Percentiles rank a stretch among this genome's conserved stretches.
Conservation (phyloP, 768 basidiomycete species). For the Lactarius akahatsu region DNA sequence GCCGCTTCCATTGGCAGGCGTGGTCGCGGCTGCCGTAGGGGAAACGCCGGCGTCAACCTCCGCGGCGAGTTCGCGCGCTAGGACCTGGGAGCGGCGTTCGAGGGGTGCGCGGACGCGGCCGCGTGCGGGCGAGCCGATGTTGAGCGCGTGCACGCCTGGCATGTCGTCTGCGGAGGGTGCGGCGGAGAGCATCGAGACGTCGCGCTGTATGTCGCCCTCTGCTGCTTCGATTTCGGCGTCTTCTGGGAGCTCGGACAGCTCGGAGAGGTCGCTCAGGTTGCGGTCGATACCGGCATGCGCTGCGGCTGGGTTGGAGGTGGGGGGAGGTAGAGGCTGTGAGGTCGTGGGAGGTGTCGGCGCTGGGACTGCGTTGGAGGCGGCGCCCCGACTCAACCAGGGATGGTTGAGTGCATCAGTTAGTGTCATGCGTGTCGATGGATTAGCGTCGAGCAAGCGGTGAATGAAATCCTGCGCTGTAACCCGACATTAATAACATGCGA, state of each 20-base stretch:
- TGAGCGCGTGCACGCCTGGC: constrained; percentile 16
- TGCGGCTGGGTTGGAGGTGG: background rate
- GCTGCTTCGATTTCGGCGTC: background rate
- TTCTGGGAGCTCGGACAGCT: constrained; percentile 15
- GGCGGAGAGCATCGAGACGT: constrained; percentile 26
- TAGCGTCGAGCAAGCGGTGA: constrained; percentile 55
- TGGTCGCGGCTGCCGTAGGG: background rate
- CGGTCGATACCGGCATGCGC: background rate
- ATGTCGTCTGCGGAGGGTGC: constrained; percentile 15
- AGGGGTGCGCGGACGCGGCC: constrained; percentile 9
- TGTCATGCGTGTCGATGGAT: constrained; percentile 69
- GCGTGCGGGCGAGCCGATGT: constrained; percentile 5
- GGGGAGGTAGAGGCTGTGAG: background rate
- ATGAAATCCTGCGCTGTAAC: constrained; percentile 65
- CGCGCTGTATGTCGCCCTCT: background rate
- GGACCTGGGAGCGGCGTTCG: constrained; percentile 27
- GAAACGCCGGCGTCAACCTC: constrained; percentile 5
- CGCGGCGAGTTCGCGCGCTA: constrained; percentile 23
- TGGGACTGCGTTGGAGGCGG: background rate
- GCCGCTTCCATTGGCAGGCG: background rate
- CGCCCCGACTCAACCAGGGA: constrained; percentile 69
- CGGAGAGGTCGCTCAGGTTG: constrained; percentile 18
- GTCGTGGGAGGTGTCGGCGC: constrained; percentile 3
- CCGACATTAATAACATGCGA: constrained; percentile 8
- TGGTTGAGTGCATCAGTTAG: constrained; percentile 67